Base-by-base conservation (phyloP, 495 filamentous ascomycete species). In the Aspergillus affinis region DNA sequence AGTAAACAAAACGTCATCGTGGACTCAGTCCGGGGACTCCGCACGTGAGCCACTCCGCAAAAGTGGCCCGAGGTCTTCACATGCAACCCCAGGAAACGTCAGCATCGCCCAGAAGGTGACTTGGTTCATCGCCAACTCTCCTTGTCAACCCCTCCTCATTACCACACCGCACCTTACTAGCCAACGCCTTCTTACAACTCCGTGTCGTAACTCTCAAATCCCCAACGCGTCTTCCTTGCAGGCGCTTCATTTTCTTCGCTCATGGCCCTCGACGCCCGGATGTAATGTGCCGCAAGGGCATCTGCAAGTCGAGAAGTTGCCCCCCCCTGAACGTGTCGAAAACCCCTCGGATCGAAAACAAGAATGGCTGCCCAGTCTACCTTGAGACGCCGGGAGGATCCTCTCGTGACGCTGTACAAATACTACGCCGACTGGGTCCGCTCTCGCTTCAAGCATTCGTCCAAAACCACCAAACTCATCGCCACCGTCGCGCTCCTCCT, bases 311-410 rank as follows among this genome's bases (percentile, higher is more conserved):
- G 57, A 30, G 44, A 48, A 49, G 47, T 17, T 12, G 53, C 48
- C 51, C 10, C 12, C 30, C n/a, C 29, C 9, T 13, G 21, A 20
- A 30, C 27, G 17, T 26, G 26, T 17, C 18, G 0, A 52, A 52
- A 3, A 17, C 7, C 13, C 21, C n/a, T 18, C 26, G 29, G 8
- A 18, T 32, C 4, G 48, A 19, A 48, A 18, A 27, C 10, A 41
- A 41, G 9, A 41, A 97, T 97, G 92, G 91, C 92, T 54, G 85
- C 82, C 62, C 92, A 95, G 76, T 96, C 92, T 29, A 95, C 90
- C 9, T 82, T 97, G 56, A 88, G 86, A 54, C 79, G 78, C 60
- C 79, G 82, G 62, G 80, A 87, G 67, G 88, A 92, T 72, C 85
- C 89, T 58, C 78, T 95, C 68, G 76, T 86, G 13, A 77, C 78